These are phyloP conservation scores for Eutrema japonicum DNA, from an alignment of 345 rosid genomes.

Conservation along the genomic window DNA sequence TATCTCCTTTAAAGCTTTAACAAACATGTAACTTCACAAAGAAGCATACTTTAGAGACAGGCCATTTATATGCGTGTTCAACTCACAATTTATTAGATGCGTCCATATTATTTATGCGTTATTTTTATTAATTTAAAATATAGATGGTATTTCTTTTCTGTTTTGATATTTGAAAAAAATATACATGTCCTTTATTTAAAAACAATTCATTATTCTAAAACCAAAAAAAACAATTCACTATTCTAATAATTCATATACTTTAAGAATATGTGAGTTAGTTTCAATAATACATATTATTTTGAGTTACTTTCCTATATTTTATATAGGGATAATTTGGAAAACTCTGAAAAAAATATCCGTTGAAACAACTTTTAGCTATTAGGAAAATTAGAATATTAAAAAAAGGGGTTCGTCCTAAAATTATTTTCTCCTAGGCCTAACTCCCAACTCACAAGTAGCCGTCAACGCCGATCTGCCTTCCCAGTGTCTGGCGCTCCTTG, in stretches of 20 bases:
- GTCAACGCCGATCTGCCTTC: too few relatives aligned
- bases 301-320: too few relatives aligned
- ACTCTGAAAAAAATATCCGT: too few relatives aligned
- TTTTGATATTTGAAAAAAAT: not conserved
- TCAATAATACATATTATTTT: not conserved
- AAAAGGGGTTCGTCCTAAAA: too few relatives aligned
- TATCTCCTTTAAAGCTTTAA: slow-evolving; percentile 28
- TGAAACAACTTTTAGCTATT: too few relatives aligned
- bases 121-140: not conserved
- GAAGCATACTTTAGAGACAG: not conserved
- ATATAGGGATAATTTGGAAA: too few relatives aligned
- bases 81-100: slow-evolving; percentile 8
- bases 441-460: too few relatives aligned
- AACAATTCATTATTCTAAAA: too few relatives aligned
- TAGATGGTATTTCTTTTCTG: too few relatives aligned
- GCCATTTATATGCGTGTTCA: not conserved
- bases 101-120: not conserved
- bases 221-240: not conserved
- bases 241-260: not conserved
- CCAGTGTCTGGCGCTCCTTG: too few relatives aligned
- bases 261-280: not conserved
- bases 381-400: too few relatives aligned
- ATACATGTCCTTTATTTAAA: not conserved
- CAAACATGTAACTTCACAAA: slow-evolving; percentile 11
- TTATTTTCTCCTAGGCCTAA: too few relatives aligned